Conservation (phyloP, 2,329 filamentous ascomycete species). For the Neurospora sp. region DNA sequence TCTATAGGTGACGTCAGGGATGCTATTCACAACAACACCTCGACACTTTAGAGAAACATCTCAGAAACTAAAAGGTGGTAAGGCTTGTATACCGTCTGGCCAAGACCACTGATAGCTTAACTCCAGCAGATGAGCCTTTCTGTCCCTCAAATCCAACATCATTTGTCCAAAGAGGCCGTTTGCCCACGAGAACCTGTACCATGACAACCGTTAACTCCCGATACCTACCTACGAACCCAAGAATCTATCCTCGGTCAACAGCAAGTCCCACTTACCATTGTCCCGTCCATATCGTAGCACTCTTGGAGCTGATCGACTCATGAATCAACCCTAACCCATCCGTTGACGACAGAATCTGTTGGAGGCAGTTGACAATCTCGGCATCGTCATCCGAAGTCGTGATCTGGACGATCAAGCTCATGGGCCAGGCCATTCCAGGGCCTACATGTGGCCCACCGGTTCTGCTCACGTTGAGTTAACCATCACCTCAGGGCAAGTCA, state of each 20-base stretch:
- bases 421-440: slow-evolving; percentile 72
- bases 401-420: slow-evolving; percentile 70
- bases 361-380: slow-evolving; percentile 58
- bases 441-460: slow-evolving; percentile 40
- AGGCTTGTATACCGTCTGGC: not conserved
- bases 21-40: not conserved
- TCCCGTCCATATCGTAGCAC: slow-evolving; percentile 33
- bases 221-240: not conserved
- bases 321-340: slow-evolving; percentile 66
- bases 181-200: slow-evolving; percentile 71
- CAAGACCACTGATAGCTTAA: slow-evolving; percentile 23
- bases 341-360: slow-evolving; percentile 55
- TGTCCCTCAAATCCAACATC: slow-evolving; percentile 58
- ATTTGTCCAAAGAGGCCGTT: slow-evolving; percentile 76
- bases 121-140: slow-evolving; percentile 47
- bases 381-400: slow-evolving; percentile 66
- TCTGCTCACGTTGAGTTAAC: not conserved
- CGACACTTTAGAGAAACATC: no score
- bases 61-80: not conserved
- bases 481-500: slow-evolving; percentile 15
- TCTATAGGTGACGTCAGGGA: not conserved
- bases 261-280: slow-evolving; percentile 34
- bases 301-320: slow-evolving; percentile 64
- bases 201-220: not conserved
- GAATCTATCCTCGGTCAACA: not conserved